Evolutionary conservation across 768 basidiomycete genomes (phyloP).

Genomic region (Agaricus blazei): DNA sequence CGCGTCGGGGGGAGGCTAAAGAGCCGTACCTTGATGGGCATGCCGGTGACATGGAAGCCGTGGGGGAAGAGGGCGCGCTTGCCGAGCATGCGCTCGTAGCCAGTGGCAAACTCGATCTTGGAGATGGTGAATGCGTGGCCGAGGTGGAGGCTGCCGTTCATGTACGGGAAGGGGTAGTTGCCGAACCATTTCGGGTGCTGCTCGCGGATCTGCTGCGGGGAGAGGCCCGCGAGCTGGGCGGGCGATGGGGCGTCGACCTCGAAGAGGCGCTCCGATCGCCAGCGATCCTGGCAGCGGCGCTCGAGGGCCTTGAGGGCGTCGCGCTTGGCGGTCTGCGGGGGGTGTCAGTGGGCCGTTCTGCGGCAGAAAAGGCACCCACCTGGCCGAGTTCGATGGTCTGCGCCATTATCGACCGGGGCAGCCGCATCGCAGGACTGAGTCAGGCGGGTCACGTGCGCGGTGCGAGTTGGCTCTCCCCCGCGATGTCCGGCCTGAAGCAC

Average conservation of each 20-base stretch:
- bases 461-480: too few species aligned
- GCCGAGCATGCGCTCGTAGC: constrained; percentile 92
- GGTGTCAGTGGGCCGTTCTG: neutral
- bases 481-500: constrained; percentile 76
- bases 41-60: constrained; percentile 95
- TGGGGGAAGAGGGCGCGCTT: constrained; percentile 96
- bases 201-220: constrained; percentile 55
- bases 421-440: too few species aligned
- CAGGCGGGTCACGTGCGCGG: too few species aligned
- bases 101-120: constrained; percentile 95
- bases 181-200: constrained; percentile 97
- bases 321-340: constrained; percentile 84
- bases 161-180: constrained; percentile 94
- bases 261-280: constrained; percentile 76
- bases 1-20: neutral
- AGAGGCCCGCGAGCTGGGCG: constrained; percentile 60
- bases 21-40: constrained; percentile 92
- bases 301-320: constrained; percentile 84
- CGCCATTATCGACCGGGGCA: constrained; percentile 31
- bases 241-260: constrained; percentile 77
- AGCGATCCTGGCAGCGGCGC: constrained; percentile 76
- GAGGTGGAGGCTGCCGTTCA: constrained; percentile 96
- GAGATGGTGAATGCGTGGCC: constrained; percentile 98
- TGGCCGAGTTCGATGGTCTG: constrained; percentile 65
- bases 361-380: constrained; percentile 26